These are phyloP conservation scores for Penicillium sp. DNA, from an alignment of 2,329 filamentous ascomycete genomes.

Conservation along the genomic window DNA sequence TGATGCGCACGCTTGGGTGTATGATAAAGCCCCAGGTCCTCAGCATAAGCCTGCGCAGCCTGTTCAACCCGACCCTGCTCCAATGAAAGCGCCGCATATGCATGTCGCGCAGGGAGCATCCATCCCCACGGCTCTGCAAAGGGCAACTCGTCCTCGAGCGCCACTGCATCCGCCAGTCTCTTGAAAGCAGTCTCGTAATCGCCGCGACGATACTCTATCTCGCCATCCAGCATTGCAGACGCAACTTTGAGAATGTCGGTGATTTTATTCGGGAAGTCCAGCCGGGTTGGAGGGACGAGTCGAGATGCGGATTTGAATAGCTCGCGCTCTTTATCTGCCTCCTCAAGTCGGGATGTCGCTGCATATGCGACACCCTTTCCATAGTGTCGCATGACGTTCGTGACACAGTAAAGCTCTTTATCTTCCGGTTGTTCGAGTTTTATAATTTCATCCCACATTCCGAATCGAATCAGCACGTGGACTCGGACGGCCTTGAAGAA, in stretches of 20 bases:
- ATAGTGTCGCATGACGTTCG: slow-evolving; percentile 68
- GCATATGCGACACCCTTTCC: slow-evolving; percentile 67
- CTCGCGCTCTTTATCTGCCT: slow-evolving; percentile 54
- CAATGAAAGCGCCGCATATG: slow-evolving; percentile 66
- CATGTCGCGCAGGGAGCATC: slow-evolving; percentile 73
- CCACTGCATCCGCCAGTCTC: slow-evolving; percentile 58
- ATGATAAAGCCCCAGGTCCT: slow-evolving; percentile 60
- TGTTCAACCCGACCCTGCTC: slow-evolving; percentile 62
- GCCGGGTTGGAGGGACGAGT: slow-evolving; percentile 59
- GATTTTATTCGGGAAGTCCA: slow-evolving; percentile 67
- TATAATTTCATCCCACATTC: slow-evolving; percentile 68
- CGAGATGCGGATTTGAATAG: slow-evolving; percentile 55
- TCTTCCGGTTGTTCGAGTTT: slow-evolving; percentile 59
- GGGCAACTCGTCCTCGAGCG: slow-evolving; percentile 61
- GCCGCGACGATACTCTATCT: slow-evolving; percentile 67
- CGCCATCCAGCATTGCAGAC: slow-evolving; percentile 67
- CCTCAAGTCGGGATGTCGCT: slow-evolving; percentile 54
- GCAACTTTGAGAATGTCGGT: slow-evolving; percentile 64
- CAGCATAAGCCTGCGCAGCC: slow-evolving; percentile 58
- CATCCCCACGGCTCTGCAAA: slow-evolving; percentile 76
- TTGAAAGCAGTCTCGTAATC: slow-evolving; percentile 61
- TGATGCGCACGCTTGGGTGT: slow-evolving; percentile 62
- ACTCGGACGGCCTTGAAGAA: slow-evolving; percentile 66
- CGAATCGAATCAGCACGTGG: slow-evolving; percentile 72
- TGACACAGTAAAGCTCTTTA: slow-evolving; percentile 64